Base-by-base conservation (phyloP, 2,329 filamentous ascomycete genomes). In the Microsporum canis region DNA sequence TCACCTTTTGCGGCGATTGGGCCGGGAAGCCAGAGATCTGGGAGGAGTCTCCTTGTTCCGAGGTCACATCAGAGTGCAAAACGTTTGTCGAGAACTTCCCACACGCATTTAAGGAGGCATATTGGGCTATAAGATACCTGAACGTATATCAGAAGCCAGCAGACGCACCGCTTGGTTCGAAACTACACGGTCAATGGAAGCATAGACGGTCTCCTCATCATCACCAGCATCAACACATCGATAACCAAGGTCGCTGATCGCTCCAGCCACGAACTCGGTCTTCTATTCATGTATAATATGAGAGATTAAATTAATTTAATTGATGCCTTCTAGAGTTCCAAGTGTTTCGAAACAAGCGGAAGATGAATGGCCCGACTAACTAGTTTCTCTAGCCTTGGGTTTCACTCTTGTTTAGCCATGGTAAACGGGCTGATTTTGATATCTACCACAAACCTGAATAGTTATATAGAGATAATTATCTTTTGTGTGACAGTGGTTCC, bases 1-100 rank as follows among this genome's bases (percentile, higher is more conserved):
- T 75, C 1, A 79, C 78, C 0, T 82, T 82, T 69, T 82, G 80
- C 63, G 80, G 81, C 38, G 77, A 80, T 59, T 83, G 80, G 80
- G 80, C 80, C 5, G 80, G 80, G 27, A 57, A 38, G 3, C 57
- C 57, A 8, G 27, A 60, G 17, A 60, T 61, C 33, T 66, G 64
- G 64, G 38, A 41, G 4, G 38, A 43, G 1, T 59, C 60, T 3
- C 12, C 39, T 8, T 66, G 63, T 45, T 59, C 58, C 14, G 59
- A 56, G 17, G 41, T 61, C 14, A 60, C 59, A 7, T 14, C 56
- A 33, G 63, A 43, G 8, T 66, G 64, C 31, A 55, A 61, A 27
- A 62, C 64, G 3, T 65, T 61, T 58, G 64, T 66, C 6, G 60
- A 55, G 29, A 60, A 65, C 38, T 63, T 53, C 41, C 64, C 64